These are phyloP conservation scores for Leccinum obscurum DNA, from an alignment of 768 basidiomycete genomes.

Conservation along the genomic window DNA sequence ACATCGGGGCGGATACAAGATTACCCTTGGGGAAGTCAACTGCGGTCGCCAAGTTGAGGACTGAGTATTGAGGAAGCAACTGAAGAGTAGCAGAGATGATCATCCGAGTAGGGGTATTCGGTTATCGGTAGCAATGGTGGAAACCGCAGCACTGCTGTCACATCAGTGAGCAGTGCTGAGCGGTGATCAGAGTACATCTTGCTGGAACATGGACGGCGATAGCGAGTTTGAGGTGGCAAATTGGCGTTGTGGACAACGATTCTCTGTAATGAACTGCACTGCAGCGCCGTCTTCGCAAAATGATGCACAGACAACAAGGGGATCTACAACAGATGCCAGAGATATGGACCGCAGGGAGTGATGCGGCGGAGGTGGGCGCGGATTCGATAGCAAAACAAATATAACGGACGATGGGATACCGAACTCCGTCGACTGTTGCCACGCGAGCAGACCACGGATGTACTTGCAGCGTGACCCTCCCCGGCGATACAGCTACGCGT, in stretches of 20 bases:
- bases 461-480: slow-evolving; percentile 21
- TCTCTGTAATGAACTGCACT: slow-evolving; percentile 13
- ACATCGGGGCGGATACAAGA: slow-evolving; percentile 21
- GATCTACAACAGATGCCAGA: slow-evolving; percentile 24
- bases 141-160: background rate
- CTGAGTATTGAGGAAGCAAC: background rate
- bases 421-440: slow-evolving; percentile 18
- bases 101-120: slow-evolving; percentile 7
- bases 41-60: slow-evolving; percentile 19
- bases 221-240: slow-evolving; percentile 11
- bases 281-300: slow-evolving; percentile 23
- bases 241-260: slow-evolving; percentile 11
- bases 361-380: slow-evolving; percentile 13
- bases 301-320: slow-evolving; percentile 21
- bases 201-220: background rate
- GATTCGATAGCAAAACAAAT: slow-evolving; percentile 25
- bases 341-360: slow-evolving; percentile 12
- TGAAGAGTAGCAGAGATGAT: slow-evolving; percentile 6
- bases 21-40: slow-evolving; percentile 14
- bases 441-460: slow-evolving; percentile 18
- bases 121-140: background rate
- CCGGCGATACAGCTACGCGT: slow-evolving; percentile 26
- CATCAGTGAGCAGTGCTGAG: background rate
- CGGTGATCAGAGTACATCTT: background rate
- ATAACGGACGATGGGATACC: slow-evolving; percentile 15